Base-by-base conservation (phyloP, 441 rosid genomes). In the Aleurites moluccanus region DNA sequence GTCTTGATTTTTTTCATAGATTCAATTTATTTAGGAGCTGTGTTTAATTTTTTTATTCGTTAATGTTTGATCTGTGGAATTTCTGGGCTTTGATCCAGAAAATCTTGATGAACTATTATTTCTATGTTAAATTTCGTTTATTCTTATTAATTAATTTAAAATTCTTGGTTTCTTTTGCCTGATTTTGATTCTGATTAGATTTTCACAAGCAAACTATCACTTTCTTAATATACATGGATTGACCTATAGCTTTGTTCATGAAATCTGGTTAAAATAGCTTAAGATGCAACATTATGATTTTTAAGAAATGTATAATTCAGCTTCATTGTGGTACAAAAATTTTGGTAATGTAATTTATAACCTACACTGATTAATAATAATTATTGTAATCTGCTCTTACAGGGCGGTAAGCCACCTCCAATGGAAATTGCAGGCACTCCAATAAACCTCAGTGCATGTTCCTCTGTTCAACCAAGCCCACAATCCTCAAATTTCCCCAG, bases 391-490 rank as follows among this genome's bases (percentile, higher is more conserved):
- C 23, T 63, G 23, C 27, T 71, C 25, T 53, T 3, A 2, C 91
- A 95, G 99, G 98, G 98, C 64, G 82, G 73, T 87, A 91, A 80
- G 85, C 97, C 91, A 75, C 85, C 82, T 2, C 82, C 78, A 16
- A 67, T 77, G 57, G 97, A 94, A 20, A 57, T 83, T n/a, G 75
- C 75, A 53, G 89, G 82, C 38, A 76, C 86, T 70, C 87, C 88
- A 10, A 75, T 85, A 0, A 91, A 87, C 81, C 80, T 88, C 11
- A 92, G 96, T 49, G 77, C 93, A 11, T 85, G 89, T 76, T 92
- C 99, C 3, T 95, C 99, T 4, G 55, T 89, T 61, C 97, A 91
- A 75, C 92, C 92, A 10, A 95, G 99, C 66, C 99, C 97, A 60
- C 97, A 90, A 40, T 92, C 97, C 21, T 95, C 99, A 7, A 84